phyloP scores from a whole-genome alignment of 2,329 filamentous ascomycete species.

The Chrysoporthe austroafricana region DNA sequence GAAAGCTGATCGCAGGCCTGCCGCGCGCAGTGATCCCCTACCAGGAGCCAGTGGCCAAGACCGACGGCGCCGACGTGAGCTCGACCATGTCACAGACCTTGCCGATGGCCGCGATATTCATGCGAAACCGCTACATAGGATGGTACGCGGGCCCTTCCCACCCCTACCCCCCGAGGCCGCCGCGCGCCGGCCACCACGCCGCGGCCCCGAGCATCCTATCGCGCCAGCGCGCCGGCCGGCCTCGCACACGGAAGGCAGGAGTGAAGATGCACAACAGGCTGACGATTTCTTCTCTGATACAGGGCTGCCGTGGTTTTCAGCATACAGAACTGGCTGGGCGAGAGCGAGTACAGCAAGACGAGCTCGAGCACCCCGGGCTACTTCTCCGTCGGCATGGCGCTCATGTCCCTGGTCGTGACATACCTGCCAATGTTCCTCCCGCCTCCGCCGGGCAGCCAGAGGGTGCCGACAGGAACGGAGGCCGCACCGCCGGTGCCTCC shows the following conservation, averaged over 20 bases:
- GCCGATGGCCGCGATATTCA: conserved; percentile 96
- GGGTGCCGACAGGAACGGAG: conserved; percentile 35
- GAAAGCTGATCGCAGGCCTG: conserved; percentile 9
- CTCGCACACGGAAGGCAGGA: background rate
- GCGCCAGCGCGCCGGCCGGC: background rate
- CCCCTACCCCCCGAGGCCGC: background rate
- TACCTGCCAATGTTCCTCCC: conserved; percentile 44
- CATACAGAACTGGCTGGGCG: conserved; percentile 76
- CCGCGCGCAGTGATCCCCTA: conserved; percentile 83
- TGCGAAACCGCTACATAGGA: conserved; percentile 79
- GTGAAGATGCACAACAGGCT: background rate
- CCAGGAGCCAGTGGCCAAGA: conserved; percentile 71
- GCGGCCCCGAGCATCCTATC: background rate
- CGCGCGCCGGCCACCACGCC: too few species aligned
- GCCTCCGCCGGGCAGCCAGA: conserved; percentile 32
- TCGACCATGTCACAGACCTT: conserved; percentile 76
- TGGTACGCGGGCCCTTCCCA: conserved; percentile 50
- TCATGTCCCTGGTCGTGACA: conserved; percentile 41
- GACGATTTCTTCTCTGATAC: conserved; percentile 19
- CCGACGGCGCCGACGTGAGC: conserved; percentile 68
- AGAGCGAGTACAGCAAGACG: conserved; percentile 70
- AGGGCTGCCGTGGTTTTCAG: conserved; percentile 77
- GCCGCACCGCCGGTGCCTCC: conserved; percentile 36
- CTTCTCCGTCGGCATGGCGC: conserved; percentile 43
- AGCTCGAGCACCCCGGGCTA: conserved; percentile 66